Percentiles rank a stretch among this genome's conserved stretches.
These are phyloP conservation scores for Trichomonascus vanleenenianus DNA, from an alignment of 805 yeast genomes.

Conservation along the genomic window DNA sequence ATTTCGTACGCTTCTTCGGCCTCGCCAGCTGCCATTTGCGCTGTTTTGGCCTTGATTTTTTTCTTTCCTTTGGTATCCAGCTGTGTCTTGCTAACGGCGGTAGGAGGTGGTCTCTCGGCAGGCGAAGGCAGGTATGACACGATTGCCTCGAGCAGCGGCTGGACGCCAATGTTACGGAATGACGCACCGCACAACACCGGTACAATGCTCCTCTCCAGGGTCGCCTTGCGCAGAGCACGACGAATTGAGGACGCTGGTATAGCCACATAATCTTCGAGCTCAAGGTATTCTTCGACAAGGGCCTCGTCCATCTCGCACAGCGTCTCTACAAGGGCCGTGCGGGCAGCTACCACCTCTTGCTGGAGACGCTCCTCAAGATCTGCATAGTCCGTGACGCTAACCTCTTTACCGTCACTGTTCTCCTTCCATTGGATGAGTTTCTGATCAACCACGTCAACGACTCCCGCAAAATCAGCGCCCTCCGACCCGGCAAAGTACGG, in stretches of 20 bases:
- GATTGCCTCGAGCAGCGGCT: constrained; percentile 83
- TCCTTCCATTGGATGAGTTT: constrained; percentile 42
- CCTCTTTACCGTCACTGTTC: constrained; percentile 40
- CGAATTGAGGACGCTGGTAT: constrained; percentile 52
- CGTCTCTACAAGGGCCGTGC: constrained; percentile 77
- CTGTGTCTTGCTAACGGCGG: constrained; percentile 26
- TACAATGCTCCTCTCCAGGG: constrained; percentile 47
- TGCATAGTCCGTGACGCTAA: constrained; percentile 37
- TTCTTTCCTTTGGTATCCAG: constrained; percentile 15
- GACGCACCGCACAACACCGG: constrained; percentile 94
- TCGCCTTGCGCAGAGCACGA: constrained; percentile 54
- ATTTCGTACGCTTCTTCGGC: constrained; percentile 5
- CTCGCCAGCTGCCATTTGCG: constrained; percentile 7
- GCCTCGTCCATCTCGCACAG: constrained; percentile 76
- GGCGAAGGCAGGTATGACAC: constrained; percentile 79
- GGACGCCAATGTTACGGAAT: constrained; percentile 88
- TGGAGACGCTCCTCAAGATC: constrained; percentile 30
- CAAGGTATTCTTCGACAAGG: constrained; percentile 70
- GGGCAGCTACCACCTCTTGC: constrained; percentile 45
- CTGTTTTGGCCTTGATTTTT: neutral
- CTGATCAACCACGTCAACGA: constrained; percentile 64
- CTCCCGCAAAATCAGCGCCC: constrained; percentile 48
- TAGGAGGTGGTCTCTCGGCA: constrained; percentile 50
- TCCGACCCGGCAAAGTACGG: constrained; percentile 58
- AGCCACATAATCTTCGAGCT: constrained; percentile 54